Conservation (phyloP, 768 basidiomycete species). For the Serendipita indica region DNA sequence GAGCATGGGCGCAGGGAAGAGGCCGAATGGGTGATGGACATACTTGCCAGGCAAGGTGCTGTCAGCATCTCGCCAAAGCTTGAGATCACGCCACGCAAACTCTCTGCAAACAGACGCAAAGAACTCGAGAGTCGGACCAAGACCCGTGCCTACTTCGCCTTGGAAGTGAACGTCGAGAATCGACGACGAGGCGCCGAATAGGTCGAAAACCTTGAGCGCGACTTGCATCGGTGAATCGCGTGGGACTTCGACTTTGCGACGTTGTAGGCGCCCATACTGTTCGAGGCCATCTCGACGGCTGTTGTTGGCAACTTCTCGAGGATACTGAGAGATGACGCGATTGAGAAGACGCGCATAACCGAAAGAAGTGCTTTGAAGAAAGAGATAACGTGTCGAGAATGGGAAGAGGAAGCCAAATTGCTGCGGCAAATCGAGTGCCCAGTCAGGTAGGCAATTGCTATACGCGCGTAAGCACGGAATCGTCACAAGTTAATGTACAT, state of each 20-base stretch:
- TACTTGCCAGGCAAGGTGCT: constrained; percentile 42
- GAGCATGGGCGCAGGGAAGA: constrained; percentile 72
- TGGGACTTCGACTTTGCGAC: constrained; percentile 94
- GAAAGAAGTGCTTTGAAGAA: constrained; percentile 94
- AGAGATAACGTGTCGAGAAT: constrained; percentile 92
- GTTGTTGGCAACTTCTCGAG: constrained; percentile 51
- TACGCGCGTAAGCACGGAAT: too few species aligned
- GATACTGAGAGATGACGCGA: constrained; percentile 87
- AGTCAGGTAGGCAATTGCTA: constrained; percentile 92
- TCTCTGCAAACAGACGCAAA: constrained; percentile 95
- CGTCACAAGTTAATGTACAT: constrained; percentile 16
- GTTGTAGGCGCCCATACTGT: constrained; percentile 79
- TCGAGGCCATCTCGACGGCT: constrained; percentile 79
- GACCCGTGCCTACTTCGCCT: constrained; percentile 93
- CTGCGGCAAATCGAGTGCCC: constrained; percentile 90
- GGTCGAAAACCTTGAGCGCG: constrained; percentile 88
- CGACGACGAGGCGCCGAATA: constrained; percentile 88
- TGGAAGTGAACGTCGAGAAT: constrained; percentile 97
- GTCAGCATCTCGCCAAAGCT: constrained; percentile 86
- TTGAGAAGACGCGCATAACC: constrained; percentile 91
- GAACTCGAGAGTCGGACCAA: constrained; percentile 96
- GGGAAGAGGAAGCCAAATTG: constrained; percentile 99
- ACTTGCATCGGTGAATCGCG: constrained; percentile 90
- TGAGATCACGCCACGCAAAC: constrained; percentile 76
- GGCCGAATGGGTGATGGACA: constrained; percentile 70